These are phyloP conservation scores for Ogataea ganodermae DNA, from an alignment of 805 yeast species.

Conservation along the genomic window DNA sequence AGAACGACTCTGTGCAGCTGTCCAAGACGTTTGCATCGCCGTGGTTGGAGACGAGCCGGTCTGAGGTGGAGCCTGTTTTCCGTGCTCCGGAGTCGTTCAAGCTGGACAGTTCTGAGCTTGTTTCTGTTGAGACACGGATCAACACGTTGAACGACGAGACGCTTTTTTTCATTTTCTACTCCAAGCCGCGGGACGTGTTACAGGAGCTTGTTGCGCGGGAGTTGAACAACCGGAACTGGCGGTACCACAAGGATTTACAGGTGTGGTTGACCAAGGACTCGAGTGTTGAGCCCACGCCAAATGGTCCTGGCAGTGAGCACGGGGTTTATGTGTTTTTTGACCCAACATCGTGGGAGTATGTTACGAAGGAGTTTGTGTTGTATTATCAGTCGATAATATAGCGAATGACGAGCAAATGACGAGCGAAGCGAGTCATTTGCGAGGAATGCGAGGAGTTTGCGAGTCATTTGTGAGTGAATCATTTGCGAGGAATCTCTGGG, in stretches of 20 bases:
- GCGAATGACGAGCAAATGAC: conserved; percentile 1
- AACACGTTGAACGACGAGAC: conserved; percentile 84
- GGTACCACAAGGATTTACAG: conserved; percentile 92
- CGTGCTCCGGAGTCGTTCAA: conserved; percentile 60
- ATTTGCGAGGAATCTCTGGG: too few relatives aligned
- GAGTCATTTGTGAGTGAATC: neutral
- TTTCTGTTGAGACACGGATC: conserved; percentile 42
- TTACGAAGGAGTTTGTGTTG: conserved; percentile 65
- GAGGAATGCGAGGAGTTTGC: neutral
- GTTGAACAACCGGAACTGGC: conserved; percentile 90
- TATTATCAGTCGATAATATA: conserved; percentile 45
- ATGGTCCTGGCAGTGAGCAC: conserved; percentile 79
- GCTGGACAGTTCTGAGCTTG: conserved; percentile 25
- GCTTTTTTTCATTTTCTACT: conserved; percentile 87
- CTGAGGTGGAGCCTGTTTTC: conserved; percentile 86
- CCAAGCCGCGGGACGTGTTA: conserved; percentile 87
- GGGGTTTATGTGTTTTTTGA: conserved; percentile 95
- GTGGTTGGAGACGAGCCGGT: conserved; percentile 90
- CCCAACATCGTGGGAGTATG: conserved; percentile 94
- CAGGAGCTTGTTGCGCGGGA: conserved; percentile 95
- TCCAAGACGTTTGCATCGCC: conserved; percentile 81
- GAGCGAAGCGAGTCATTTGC: neutral
- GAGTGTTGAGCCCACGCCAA: conserved; percentile 81
- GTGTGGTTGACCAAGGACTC: conserved; percentile 97
- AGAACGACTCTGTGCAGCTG: conserved; percentile 43